Evolutionary conservation across 352 stramenopile genomes (phyloP).

Genomic region (Phytophthora rubi): DNA sequence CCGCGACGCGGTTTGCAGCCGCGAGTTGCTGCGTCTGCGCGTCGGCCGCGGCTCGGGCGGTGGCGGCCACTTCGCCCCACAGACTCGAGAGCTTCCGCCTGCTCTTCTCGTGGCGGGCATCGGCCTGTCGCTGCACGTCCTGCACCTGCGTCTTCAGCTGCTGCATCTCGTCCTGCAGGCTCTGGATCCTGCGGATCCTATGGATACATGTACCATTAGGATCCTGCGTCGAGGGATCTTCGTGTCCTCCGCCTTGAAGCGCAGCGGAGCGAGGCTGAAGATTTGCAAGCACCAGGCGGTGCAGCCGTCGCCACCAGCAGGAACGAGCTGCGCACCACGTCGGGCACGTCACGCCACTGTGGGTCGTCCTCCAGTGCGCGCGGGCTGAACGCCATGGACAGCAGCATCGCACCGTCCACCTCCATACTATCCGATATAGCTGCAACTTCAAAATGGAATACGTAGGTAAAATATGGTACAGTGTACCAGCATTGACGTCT

Average conservation of each 20-base stretch:
- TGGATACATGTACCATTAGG: neutral
- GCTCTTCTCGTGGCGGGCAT: constrained; percentile 7
- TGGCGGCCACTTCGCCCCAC: constrained; percentile 21
- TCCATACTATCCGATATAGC: neutral
- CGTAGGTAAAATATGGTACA: too few relatives aligned
- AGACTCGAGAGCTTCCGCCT: constrained; percentile 16
- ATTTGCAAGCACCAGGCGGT: constrained; percentile 15
- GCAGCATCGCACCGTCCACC: constrained; percentile 15
- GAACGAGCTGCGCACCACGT: constrained; percentile 64
- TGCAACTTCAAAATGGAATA: neutral
- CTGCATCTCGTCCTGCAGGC: constrained; percentile 9
- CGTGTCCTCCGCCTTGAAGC: neutral
- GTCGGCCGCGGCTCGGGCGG: constrained; percentile 4
- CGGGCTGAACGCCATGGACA: constrained; percentile 48
- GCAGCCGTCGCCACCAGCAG: constrained; percentile 50
- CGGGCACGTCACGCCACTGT: constrained; percentile 54
- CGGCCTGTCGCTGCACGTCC: neutral
- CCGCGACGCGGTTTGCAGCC: neutral
- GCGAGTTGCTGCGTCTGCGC: constrained; percentile 10
- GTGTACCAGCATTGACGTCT: too few relatives aligned
- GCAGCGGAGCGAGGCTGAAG: neutral
- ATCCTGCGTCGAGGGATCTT: too few relatives aligned
- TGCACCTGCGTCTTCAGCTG: constrained; percentile 10
- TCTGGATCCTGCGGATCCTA: neutral
- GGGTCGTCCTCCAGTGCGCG: constrained; percentile 40